Base-by-base conservation (phyloP, 192 early-diverging fungal species). In the Powellomyces hirtus region DNA sequence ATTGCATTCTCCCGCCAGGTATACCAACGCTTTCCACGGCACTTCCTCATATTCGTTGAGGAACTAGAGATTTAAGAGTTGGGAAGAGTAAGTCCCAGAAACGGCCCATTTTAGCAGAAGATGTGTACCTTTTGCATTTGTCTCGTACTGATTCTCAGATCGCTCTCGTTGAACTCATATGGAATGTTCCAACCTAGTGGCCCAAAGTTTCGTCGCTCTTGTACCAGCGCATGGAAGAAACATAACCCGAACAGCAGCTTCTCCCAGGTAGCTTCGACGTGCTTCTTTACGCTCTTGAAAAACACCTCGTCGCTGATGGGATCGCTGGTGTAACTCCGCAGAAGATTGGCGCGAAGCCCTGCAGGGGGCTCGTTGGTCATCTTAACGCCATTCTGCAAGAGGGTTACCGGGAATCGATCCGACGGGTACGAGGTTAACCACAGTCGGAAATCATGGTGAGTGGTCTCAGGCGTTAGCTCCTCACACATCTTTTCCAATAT, bases 161-260 rank as follows among this genome's bases (percentile, higher is more conserved):
- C 84, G 22, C 81, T 84, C 66, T 86, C 84, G 63, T 86, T 86
- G 55, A 86, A 86, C 64, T 86, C 84, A 58, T 86, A 86, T 22
- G 85, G 83, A 51, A 87, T 87, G 61, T 87, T 87, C 85, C 85
- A 87, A 37, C 84, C 84, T 1, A 86, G 68, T 30, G 84, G 84
- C 5, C 84, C 84, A 84, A 86, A 86, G 75, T 86, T 86, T 59
- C 84, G 38, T 50, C 84, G 62, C 59, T 86, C 84, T 52, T 85
- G 84, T 14, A 86, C 78, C 44, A 86, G 64, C 8, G 79, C 84
- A 62, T 86, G 84, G 77, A 86, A 86, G 66, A 86, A 86, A 57
- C 83, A 85, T 27, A 86, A 55, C 4, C 84, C 81, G 65, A 86
- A 86, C 40, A 84, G 57, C 66, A 86, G 58, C 62, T 86, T 86